Evolutionary conservation across 2,329 filamentous ascomycete genomes (phyloP).

Genomic region (Zelopaecilomyces penicillatus): DNA sequence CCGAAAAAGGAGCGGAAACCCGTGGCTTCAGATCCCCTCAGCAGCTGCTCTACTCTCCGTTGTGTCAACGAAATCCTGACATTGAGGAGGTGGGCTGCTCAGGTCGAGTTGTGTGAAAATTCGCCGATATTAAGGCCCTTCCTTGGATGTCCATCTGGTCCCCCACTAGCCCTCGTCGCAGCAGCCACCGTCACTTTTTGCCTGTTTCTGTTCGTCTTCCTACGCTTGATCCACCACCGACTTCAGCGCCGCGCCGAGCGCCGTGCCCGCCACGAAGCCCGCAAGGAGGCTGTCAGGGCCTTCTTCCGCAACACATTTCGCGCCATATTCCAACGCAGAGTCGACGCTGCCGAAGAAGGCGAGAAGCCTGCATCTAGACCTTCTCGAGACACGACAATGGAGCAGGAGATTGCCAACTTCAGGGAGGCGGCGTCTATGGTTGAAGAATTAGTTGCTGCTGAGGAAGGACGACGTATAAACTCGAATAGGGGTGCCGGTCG

Average conservation of each 20-base stretch:
- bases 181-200: conserved; percentile 6
- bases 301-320: conserved; percentile 8
- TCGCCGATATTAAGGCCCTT: no score
- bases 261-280: conserved; percentile 16
- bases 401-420: conserved; percentile 41
- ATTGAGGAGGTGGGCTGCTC: no score
- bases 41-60: no score
- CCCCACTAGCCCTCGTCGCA: background rate
- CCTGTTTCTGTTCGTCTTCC: conserved; percentile 2
- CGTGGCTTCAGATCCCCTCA: no score
- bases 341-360: background rate
- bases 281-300: conserved; percentile 15
- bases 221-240: conserved; percentile 6
- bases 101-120: no score
- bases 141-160: no score
- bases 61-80: no score
- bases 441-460: conserved; percentile 36
- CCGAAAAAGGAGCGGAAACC: no score
- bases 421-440: conserved; percentile 38
- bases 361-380: conserved; percentile 1
- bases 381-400: conserved; percentile 23
- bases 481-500: no score
- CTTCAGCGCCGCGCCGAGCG: conserved; percentile 13
- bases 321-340: conserved; percentile 1
- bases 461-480: conserved; percentile 22